Base-by-base conservation (phyloP, 208 protist species). In the Wallacemonas sp. region DNA sequence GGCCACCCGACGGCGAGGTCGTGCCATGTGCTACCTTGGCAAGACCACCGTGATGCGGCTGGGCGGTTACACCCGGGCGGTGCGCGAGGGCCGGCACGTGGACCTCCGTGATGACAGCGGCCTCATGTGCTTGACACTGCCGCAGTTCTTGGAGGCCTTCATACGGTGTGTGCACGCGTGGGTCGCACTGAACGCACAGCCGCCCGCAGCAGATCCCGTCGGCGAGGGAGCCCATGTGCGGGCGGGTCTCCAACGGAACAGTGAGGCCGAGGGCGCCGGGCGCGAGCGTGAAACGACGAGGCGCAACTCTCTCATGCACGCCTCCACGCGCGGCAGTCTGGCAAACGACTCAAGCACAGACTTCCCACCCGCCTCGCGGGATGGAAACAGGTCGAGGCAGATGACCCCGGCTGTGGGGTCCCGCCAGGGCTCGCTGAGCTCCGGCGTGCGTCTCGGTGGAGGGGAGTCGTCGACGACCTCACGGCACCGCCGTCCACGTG, bases 121-220 rank as follows among this genome's bases (percentile, higher is more conserved):
- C 5, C 78, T 78, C 17, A 53, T 88, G 39, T 86, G 76, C 53
- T 60, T 93, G 54, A 75, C 73, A 61, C 64, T 76, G 32, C 41
- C 77, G 3, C 81, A 88, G 71, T 93, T 93, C 42, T 65, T 81
- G 15, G 85, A 93, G 60, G 70, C 82, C 10, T 27, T 93, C 3
- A 67, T 93, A 0, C 83, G 83, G 8, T 82, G 85, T 24, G 87
- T 83, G 5, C 83, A 88, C 34, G 69, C 63, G 58, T 93, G 87
- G 87, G 78, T 88, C 66, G 75, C 72, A 15, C 57, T 80, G 32
- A 55, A 45, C 39, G 26, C 4, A 2, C 58, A 66, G n/a, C 66
- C 32, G 30, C 46, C 42, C 8, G 13, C 0, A 17, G n/a, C 33
- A 17, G 5, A 13, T 15, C 22, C 2, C 15, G 19, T 19, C 10